Evolutionary conservation across 441 rosid species (phyloP).

Genomic region (Gossypium davidsonii): DNA sequence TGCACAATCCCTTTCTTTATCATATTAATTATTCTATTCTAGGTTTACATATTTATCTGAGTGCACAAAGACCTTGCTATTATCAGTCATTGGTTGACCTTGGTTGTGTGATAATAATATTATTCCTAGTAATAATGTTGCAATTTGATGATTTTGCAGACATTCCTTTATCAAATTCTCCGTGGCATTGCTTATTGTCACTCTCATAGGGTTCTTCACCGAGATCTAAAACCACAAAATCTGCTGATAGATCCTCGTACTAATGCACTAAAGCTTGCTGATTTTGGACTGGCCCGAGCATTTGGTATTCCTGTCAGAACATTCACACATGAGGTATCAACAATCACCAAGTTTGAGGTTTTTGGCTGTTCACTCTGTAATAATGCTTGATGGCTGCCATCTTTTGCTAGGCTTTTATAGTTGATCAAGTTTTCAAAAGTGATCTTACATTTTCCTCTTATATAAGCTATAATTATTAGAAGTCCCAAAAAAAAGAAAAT

Average conservation of each 20-base stretch:
- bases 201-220: constrained; percentile 96
- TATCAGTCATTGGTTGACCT: neutral
- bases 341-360: constrained; percentile 4
- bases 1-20: neutral
- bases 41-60: neutral
- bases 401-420: neutral
- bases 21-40: neutral
- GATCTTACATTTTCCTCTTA: neutral
- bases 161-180: constrained; percentile 87
- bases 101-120: neutral
- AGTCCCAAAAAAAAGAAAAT: neutral
- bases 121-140: neutral
- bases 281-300: constrained; percentile 97
- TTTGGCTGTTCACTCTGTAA: constrained; percentile 6
- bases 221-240: constrained; percentile 95
- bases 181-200: constrained; percentile 97
- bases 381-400: constrained; percentile 9
- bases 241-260: constrained; percentile 82
- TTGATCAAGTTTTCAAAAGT: neutral
- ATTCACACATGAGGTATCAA: constrained; percentile 84
- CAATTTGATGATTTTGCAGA: constrained; percentile 42
- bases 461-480: neutral
- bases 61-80: neutral
- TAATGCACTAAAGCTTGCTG: constrained; percentile 91
- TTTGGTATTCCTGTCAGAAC: constrained; percentile 95